Percentiles rank a stretch among this genome's conserved stretches.
phyloP scores from a whole-genome alignment of 2,329 filamentous ascomycete species.

The Pseudofabraea citricarpa region DNA sequence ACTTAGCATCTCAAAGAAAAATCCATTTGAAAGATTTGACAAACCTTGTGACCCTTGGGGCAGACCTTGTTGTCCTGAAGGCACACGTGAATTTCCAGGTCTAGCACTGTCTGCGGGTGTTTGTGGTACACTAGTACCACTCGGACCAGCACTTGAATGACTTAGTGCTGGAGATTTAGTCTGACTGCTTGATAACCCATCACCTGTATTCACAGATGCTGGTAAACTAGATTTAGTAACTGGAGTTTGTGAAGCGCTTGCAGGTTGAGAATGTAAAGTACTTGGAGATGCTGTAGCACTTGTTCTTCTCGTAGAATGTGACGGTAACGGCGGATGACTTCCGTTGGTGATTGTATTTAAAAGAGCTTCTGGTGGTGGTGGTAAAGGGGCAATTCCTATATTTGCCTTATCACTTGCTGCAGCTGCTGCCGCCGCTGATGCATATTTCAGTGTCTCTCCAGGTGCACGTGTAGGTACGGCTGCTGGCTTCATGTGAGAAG shows the following conservation, averaged over 20 bases:
- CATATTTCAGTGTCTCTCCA: slow-evolving; percentile 92
- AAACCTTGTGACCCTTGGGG: slow-evolving; percentile 38
- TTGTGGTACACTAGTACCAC: slow-evolving; percentile 36
- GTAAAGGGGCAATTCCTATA: slow-evolving; percentile 88
- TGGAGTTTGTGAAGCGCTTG: slow-evolving; percentile 23
- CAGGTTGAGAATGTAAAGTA: slow-evolving; percentile 42
- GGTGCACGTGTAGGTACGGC: slow-evolving; percentile 77
- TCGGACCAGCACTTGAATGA: slow-evolving; percentile 36
- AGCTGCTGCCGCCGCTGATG: slow-evolving; percentile 89
- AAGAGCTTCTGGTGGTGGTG: slow-evolving; percentile 72
- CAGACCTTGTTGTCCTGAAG: slow-evolving; percentile 28
- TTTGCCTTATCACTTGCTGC: slow-evolving; percentile 87
- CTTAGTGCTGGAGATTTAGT: slow-evolving; percentile 48
- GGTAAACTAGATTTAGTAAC: slow-evolving; percentile 32
- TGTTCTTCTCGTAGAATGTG: slow-evolving; percentile 41
- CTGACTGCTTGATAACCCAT: slow-evolving; percentile 31
- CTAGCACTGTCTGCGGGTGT: slow-evolving; percentile 35
- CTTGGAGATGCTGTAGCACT: slow-evolving; percentile 55
- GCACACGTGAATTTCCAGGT: slow-evolving; percentile 17
- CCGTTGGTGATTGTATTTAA: slow-evolving; percentile 41
- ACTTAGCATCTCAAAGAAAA: too few relatives aligned
- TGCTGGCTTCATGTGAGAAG: slow-evolving; percentile 83
- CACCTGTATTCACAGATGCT: slow-evolving; percentile 31
- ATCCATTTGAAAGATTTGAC: slow-evolving; percentile 34
- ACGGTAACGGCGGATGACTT: slow-evolving; percentile 24